Evolutionary conservation across 2,329 filamentous ascomycete genomes (phyloP).

Genomic region (Colletotrichum nymphaeae): DNA sequence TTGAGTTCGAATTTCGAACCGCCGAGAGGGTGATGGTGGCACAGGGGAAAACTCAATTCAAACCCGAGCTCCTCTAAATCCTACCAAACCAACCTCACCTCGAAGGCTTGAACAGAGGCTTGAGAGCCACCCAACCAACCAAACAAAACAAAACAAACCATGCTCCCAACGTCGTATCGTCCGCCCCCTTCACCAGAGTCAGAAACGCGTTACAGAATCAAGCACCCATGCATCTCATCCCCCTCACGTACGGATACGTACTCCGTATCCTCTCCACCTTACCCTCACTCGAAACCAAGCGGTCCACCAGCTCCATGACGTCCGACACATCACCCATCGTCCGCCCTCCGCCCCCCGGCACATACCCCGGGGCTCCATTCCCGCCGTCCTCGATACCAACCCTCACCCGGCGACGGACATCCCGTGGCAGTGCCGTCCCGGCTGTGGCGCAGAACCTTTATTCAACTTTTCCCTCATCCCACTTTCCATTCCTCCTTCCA

Average conservation of each 20-base stretch:
- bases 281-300: background rate
- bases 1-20: background rate
- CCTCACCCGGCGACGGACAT: background rate
- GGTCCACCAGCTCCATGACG: background rate
- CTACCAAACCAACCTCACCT: background rate
- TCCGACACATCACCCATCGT: background rate
- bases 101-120: background rate
- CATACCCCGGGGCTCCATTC: background rate
- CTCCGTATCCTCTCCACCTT: background rate
- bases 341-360: background rate
- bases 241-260: background rate
- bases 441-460: background rate
- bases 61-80: background rate
- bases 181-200: background rate
- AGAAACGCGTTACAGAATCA: background rate
- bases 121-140: background rate
- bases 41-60: constrained; percentile 10
- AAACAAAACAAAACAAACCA: background rate
- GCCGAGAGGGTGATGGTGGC: background rate
- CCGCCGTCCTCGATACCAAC: background rate
- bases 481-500: background rate
- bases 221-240: background rate
- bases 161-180: background rate
- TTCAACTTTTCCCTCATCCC: background rate
- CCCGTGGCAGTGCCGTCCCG: background rate